Evolutionary conservation across 2,329 filamentous ascomycete species (phyloP).

Genomic region (Simplicillium sp.): DNA sequence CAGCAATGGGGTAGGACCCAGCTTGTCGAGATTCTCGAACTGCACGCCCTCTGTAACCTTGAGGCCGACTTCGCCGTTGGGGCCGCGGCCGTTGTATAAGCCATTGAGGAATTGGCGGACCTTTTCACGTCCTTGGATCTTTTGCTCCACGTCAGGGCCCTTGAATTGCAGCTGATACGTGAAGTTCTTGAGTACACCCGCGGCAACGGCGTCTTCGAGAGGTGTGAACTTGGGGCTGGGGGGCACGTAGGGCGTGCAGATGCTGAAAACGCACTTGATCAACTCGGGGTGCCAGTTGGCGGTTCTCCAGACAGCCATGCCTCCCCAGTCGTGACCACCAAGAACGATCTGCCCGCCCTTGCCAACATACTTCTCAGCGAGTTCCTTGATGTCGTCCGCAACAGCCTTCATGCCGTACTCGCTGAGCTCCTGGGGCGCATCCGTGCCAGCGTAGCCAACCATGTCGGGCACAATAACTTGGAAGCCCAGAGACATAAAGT

Average conservation of each 20-base stretch:
- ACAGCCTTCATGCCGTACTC: slow-evolving; percentile 65
- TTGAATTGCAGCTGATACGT: slow-evolving; percentile 77
- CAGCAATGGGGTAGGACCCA: slow-evolving; percentile 51
- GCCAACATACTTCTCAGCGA: slow-evolving; percentile 48
- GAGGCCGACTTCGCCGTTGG: slow-evolving; percentile 48
- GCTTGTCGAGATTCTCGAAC: slow-evolving; percentile 49
- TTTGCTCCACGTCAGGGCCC: slow-evolving; percentile 54
- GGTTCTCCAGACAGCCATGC: slow-evolving; percentile 64
- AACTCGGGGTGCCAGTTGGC: slow-evolving; percentile 65
- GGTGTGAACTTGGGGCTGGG: slow-evolving; percentile 43
- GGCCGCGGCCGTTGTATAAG: slow-evolving; percentile 57
- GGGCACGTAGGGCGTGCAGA: slow-evolving; percentile 67
- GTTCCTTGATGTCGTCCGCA: slow-evolving; percentile 63
- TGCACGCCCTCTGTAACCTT: slow-evolving; percentile 50
- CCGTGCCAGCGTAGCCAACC: slow-evolving; percentile 76
- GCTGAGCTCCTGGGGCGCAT: slow-evolving; percentile 49
- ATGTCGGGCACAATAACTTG: slow-evolving; percentile 78
- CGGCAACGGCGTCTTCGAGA: slow-evolving; percentile 49
- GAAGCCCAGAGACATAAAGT: slow-evolving; percentile 61
- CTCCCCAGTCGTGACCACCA: slow-evolving; percentile 92
- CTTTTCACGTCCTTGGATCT: slow-evolving; percentile 46
- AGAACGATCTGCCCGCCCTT: slow-evolving; percentile 55
- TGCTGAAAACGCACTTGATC: slow-evolving; percentile 63
- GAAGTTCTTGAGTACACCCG: slow-evolving; percentile 54
- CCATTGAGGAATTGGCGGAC: slow-evolving; percentile 62